Evolutionary conservation across 164 flowering plant genomes (phyloP).

Genomic region (Platanus orientalis): DNA sequence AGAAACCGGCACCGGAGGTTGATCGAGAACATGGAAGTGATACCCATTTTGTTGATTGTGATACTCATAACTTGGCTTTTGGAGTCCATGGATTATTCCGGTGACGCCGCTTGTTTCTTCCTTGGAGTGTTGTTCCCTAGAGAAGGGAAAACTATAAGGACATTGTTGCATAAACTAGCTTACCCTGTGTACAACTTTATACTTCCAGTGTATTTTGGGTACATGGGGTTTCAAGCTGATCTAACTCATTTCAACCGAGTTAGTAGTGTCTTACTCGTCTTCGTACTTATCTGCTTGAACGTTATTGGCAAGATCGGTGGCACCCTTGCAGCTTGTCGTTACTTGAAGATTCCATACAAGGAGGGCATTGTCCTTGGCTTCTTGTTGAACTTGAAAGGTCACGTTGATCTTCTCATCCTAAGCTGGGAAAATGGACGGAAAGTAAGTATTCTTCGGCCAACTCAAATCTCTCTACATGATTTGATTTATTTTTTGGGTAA

Average conservation of each 20-base stretch:
- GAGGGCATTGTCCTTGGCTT: constrained; percentile 48
- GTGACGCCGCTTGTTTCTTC: constrained; percentile 39
- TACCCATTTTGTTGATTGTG: constrained; percentile 24
- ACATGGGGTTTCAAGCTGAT: constrained; percentile 48
- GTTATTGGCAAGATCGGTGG: constrained; percentile 52
- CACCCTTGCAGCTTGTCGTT: constrained; percentile 41
- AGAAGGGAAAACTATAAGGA: constrained; percentile 55
- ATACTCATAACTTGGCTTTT: constrained; percentile 16
- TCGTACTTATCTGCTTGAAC: constrained; percentile 32
- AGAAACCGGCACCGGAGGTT: constrained; percentile 36
- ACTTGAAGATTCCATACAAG: constrained; percentile 36
- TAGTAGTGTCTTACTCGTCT: not conserved
- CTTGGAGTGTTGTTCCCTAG: constrained; percentile 55
- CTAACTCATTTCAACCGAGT: constrained; percentile 2
- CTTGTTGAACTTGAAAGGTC: constrained; percentile 53
- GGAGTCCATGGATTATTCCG: constrained; percentile 31
- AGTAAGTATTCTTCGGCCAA: constrained; percentile 31
- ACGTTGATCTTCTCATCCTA: constrained; percentile 47
- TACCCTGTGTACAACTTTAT: constrained; percentile 43
- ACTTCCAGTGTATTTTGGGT: constrained; percentile 69
- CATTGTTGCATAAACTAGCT: constrained; percentile 40
- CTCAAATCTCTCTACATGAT: no score
- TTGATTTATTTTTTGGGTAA: no score
- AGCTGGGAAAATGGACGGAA: constrained; percentile 10
- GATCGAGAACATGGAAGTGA: constrained; percentile 36